Base-by-base conservation (phyloP, 1,139 yeast genomes). In the Candida tropicalis region DNA sequence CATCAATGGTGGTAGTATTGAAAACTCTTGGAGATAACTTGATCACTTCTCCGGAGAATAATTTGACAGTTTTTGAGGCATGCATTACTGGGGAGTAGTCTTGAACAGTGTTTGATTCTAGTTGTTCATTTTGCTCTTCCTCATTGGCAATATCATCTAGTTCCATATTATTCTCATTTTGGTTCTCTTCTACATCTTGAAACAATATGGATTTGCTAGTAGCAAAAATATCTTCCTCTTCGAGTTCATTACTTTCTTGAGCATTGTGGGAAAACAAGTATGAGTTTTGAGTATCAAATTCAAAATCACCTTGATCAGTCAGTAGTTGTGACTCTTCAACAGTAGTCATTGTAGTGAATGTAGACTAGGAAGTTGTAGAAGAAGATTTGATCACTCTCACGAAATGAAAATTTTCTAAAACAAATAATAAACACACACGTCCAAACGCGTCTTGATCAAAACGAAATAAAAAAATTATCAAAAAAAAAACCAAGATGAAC, bases 1-100 rank as follows among this genome's bases (percentile, higher is more conserved):
- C 50, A 11, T 44, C 42, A 10, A 35, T 23, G 18, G 48, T 36
- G 11, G 34, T 18, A 2, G 32, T 22, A 4, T 16, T 11, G 2
- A 34, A 35, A 35, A 42, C 32, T 40, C 53, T 58, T 7, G 58
- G 60, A 42, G 53, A 55, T 9, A 68, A 45, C 3, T 39, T 46
- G 5, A 63, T 46, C 3, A 51, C 55, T 2, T 50, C 43, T 2
- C 72, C 73, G 42, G 56, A 55, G 33, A 62, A 55, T n/a, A 64
- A 45, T 35, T 55, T 61, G 23, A 61, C 66, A 24, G 53, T 46
- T 41, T 61, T 62, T 13, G 25, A 11, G 4, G 42, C 39, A 31
- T 18, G 27, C 8, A 36, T 29, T 12, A 33, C 13, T 3, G 46
- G 46, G 6, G 43, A 42, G 20, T 17, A 37, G 13, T 32, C 35